Base-by-base conservation (phyloP, 169 alveolate species). In the Babesia bigemina region DNA sequence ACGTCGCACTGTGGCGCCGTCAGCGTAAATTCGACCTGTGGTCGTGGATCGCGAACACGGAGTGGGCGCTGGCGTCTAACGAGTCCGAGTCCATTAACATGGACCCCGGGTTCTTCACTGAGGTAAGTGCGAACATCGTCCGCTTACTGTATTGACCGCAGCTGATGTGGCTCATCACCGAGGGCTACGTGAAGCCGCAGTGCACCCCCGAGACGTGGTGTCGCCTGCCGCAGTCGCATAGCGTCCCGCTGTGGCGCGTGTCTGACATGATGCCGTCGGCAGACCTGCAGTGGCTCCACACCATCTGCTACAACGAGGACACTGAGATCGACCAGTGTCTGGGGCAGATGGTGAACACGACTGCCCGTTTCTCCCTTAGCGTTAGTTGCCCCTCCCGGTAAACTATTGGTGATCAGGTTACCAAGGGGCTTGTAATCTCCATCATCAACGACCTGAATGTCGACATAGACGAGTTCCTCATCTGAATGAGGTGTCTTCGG, bases 101-200 rank as follows among this genome's bases (percentile, higher is more conserved):
- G 73, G 78, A 75, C 69, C 45, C 36, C 52, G 24, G 45, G 4
- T 75, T 75, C 42, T 75, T n/a, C 63, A 61, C 19, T 9, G 71
- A 75, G 76, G 84, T 75, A 42, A 8, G 84, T 45, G 13, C 17
- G n/a, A 14, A 2, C 47, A 24, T 26, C 21, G 13, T 39, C n/a
- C 29, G 22, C 9, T 13, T 36, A 13, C 44, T 75, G 22, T 28
- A 13, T 55, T 8, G 8, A 14, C 36, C 26, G 53, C 69, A 75
- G 84, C 13, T 75, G 22, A n/a, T 63, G 47, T 75, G 78, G 76
- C 55, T 75, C 42, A 75, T 75, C 9, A 0, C 24, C n/a, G 84
- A 63, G 75, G 84, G 84, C 26, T 75, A 63, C 52, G 70, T 75
- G 50, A 61, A 47, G 62, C 77, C 84, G 53, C 73, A 66, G 53